Conservation (phyloP, 2,329 filamentous ascomycete species). For the Colletotrichum navitas region DNA sequence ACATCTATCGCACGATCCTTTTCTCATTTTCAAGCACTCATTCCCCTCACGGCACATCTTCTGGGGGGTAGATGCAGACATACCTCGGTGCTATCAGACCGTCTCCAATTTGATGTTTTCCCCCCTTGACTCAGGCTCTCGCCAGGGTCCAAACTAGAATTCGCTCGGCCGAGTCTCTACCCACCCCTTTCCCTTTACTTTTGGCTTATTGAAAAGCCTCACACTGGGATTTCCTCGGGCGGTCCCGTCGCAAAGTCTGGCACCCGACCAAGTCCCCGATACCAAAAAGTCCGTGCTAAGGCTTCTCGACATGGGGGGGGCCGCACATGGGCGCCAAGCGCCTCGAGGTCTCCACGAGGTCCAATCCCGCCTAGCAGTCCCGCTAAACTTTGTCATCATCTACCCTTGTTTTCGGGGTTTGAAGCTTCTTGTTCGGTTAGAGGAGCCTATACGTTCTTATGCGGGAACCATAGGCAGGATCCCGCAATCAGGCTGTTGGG, state of each 20-base stretch:
- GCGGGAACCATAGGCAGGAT: not conserved
- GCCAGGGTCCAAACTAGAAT: constrained; percentile 16
- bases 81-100: constrained; percentile 28
- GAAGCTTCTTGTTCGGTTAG: not conserved
- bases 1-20: not conserved
- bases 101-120: constrained; percentile 8
- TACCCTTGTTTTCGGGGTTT: not conserved
- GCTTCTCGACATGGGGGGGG: too few species aligned
- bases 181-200: not conserved
- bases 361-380: not conserved
- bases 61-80: constrained; percentile 2
- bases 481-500: not conserved
- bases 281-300: not conserved
- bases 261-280: not conserved
- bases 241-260: not conserved
- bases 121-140: not conserved
- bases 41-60: not conserved
- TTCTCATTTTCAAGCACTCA: not conserved
- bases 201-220: not conserved
- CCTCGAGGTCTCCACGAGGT: not conserved
- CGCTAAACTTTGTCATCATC: not conserved
- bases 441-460: not conserved
- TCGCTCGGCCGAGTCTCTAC: constrained; percentile 28
- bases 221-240: not conserved
- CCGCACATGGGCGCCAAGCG: too few species aligned